Evolutionary conservation across 148 eudicot genomes (phyloP).

Genomic region (Silene conica): DNA sequence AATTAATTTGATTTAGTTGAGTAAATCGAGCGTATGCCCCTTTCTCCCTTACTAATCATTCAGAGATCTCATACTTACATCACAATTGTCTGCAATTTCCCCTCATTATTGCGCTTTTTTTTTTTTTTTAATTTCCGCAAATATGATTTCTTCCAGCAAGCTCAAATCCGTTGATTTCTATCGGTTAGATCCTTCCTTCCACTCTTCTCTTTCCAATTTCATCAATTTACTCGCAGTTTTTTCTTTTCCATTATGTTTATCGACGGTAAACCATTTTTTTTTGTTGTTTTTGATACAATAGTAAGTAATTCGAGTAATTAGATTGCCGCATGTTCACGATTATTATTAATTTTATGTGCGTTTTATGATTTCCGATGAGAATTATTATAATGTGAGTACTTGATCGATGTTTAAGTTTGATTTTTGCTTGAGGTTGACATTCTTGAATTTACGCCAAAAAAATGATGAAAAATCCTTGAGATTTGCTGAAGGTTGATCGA

Average conservation of each 20-base stretch:
- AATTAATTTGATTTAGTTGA: neutral
- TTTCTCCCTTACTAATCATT: neutral
- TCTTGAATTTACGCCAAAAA: neutral
- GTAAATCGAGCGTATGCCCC: slow-evolving; percentile 1
- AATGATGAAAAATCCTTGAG: neutral
- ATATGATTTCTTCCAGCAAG: slow-evolving; percentile 61
- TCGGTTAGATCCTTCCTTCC: slow-evolving; percentile 42
- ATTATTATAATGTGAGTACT: neutral
- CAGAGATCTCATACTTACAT: neutral
- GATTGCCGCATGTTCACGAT: neutral
- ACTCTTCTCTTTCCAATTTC: neutral
- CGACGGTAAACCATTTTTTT: too few relatives aligned
- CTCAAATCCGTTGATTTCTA: slow-evolving; percentile 92
- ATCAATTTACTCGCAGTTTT: neutral
- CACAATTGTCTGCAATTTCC: neutral
- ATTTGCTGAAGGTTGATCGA: neutral
- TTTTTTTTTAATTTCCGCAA: neutral
- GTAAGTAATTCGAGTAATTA: neutral
- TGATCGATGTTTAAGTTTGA: neutral
- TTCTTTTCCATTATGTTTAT: too few relatives aligned
- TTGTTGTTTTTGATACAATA: neutral
- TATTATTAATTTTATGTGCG: neutral
- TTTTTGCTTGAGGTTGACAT: neutral
- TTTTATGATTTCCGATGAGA: neutral
- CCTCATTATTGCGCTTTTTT: neutral